These are phyloP conservation scores for Eudorina sp. DNA, from an alignment of 139 green algal genomes.

Conservation along the genomic window DNA sequence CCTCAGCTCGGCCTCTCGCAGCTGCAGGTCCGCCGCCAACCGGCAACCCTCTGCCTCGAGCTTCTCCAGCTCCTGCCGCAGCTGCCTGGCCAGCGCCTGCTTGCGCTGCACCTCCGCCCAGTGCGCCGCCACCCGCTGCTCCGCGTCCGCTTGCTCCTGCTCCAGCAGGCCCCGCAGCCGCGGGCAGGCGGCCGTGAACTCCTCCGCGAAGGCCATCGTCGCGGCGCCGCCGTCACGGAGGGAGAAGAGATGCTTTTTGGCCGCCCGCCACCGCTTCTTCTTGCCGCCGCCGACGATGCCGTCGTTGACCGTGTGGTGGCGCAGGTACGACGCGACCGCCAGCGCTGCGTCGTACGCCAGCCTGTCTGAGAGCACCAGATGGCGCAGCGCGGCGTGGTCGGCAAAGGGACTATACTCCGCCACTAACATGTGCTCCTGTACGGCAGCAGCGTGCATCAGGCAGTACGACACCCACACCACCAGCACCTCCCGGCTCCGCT, in stretches of 20 bases:
- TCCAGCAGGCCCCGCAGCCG: conserved; percentile 23
- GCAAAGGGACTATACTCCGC: conserved; percentile 44
- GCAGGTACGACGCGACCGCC: conserved; percentile 63
- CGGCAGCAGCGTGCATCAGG: conserved; percentile 25
- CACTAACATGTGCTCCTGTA: conserved; percentile 26
- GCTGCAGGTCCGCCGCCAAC: background rate
- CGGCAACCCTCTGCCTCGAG: background rate
- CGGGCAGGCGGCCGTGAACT: conserved; percentile 14
- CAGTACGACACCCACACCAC: conserved; percentile 67
- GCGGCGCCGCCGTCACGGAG: conserved; percentile 22
- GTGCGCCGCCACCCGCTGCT: conserved; percentile 33
- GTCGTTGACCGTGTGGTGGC: background rate
- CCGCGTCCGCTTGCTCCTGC: conserved; percentile 46
- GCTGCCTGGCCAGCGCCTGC: conserved; percentile 37
- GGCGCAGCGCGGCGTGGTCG: conserved; percentile 53
- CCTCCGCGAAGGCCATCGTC: conserved; percentile 52
- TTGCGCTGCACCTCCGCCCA: conserved; percentile 63
- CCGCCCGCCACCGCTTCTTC: too few species aligned
- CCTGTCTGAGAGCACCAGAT: conserved; percentile 65
- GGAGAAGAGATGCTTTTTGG: conserved; percentile 50
- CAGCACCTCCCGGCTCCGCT: conserved; percentile 62
- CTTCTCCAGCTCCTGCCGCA: background rate
- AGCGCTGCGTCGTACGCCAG: conserved; percentile 52
- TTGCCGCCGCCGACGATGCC: too few species aligned
- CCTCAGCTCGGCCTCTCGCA: too few species aligned